Evolutionary conservation across 768 basidiomycete genomes (phyloP).

Genomic region (Tricholomella constricta): DNA sequence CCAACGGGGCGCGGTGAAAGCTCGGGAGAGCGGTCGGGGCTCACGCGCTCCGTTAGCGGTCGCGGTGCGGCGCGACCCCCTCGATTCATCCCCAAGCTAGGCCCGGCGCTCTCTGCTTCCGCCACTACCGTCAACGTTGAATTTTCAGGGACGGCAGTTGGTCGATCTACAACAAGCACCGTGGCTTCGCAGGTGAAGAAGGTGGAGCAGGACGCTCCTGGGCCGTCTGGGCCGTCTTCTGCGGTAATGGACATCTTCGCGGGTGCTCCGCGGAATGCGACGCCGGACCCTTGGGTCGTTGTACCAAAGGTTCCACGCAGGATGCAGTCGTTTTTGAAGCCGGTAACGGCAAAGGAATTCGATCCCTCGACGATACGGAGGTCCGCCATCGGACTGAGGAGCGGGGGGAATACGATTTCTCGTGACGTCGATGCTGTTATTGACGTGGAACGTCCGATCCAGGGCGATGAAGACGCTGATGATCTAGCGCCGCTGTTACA

Average conservation of each 20-base stretch:
- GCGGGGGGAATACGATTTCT: slow-evolving; percentile 42
- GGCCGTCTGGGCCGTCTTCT: slow-evolving; percentile 7
- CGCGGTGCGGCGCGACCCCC: slow-evolving; percentile 28
- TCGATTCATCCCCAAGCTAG: slow-evolving; percentile 74
- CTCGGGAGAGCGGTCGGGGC: slow-evolving; percentile 17
- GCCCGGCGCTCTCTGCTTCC: slow-evolving; percentile 84
- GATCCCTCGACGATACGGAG: slow-evolving; percentile 13
- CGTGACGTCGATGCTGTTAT: slow-evolving; percentile 79
- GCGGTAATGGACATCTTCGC: slow-evolving; percentile 89
- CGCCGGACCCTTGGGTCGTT: slow-evolving; percentile 74
- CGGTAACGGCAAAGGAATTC: slow-evolving; percentile 8
- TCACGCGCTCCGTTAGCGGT: slow-evolving; percentile 23
- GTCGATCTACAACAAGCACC: slow-evolving; percentile 42
- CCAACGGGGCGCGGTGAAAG: slow-evolving; percentile 27
- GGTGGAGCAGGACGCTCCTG: slow-evolving; percentile 2
- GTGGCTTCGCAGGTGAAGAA: slow-evolving; percentile 26
- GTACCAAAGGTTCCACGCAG: slow-evolving; percentile 43
- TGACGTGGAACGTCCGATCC: slow-evolving; percentile 45
- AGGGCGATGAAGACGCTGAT: slow-evolving; percentile 44
- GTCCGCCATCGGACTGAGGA: slow-evolving; percentile 17
- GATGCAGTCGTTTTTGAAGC: slow-evolving; percentile 30
- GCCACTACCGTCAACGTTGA: slow-evolving; percentile 95
- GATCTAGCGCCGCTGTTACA: slow-evolving; percentile 57
- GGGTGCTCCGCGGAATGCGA: slow-evolving; percentile 64
- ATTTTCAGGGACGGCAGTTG: slow-evolving; percentile 71